Evolutionary conservation across 2,329 filamentous ascomycete genomes (phyloP), one percentile per base, ranked within the genome.

Genomic region (Cladophialophora bantiana): DNA sequence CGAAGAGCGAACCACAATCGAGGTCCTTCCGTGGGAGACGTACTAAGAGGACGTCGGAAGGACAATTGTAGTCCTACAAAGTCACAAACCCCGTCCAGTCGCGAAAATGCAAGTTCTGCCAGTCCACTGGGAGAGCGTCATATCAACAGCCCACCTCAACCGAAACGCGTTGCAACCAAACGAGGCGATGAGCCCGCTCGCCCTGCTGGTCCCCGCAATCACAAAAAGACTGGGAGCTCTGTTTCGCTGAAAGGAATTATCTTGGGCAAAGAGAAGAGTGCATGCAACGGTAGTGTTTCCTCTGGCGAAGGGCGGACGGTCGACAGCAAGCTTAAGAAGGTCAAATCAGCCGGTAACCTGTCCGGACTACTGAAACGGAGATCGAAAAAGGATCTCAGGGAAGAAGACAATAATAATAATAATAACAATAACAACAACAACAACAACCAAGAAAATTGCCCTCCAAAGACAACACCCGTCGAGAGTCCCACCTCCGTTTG

Each of bases 261-360:
- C 31, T 59, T 69, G 36, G 71, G 71, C 2, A 71, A 82, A 71
- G 81, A 81, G 58, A 83, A 80, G 68, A 78, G 82, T 32, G 66
- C 66, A 18, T 77, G 76, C 58, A 62, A 74, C 32, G 77, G 75
- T 45, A 76, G 77, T 45, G 58, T 70, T n/a, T 71, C 74, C 2
- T 75, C 73, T 59, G 64, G 78, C 63, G 73, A 78, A 72, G 65
- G 75, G 73, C 64, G 72, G 12, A 71, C 73, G 42, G 77, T 79
- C n/a, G 75, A 76, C 34, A 75, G 73, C 60, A 85, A 81, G 64
- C 82, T 83, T 3, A 88, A 87, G 77, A 96, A 94, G 82, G 86
- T 86, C 42, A 96, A 94, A 78, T 96, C 94, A 0, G 86, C 91
- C 3, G 91, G 91, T 36, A 96, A 93, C 76, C 83, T 98, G n/a